A percentile compares a stretch with the other conserved stretches of the same genome.
phyloP scores from a whole-genome alignment of 2,329 filamentous ascomycete species.

The Cucurbitaria berberidis region DNA sequence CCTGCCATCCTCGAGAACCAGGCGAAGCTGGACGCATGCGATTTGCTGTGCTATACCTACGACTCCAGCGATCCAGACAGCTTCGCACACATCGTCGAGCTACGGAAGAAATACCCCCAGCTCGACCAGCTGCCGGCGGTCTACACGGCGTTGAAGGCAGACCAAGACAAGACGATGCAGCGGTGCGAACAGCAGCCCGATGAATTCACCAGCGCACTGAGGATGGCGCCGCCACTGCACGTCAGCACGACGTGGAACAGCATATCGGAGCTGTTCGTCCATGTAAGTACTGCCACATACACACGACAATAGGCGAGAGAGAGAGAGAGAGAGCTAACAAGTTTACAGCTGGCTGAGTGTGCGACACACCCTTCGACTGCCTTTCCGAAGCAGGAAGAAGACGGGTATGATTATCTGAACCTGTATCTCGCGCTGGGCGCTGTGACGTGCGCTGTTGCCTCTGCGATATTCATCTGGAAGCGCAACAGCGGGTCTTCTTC shows the following conservation, averaged over 20 bases:
- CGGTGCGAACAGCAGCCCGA: slow-evolving; percentile 87
- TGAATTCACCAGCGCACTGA: slow-evolving; percentile 81
- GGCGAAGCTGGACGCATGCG: slow-evolving; percentile 87
- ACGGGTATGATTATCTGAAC: slow-evolving; percentile 77
- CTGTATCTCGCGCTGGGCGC: slow-evolving; percentile 86
- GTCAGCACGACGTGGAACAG: slow-evolving; percentile 94
- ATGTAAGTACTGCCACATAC: slow-evolving; percentile 49
- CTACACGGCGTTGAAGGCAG: slow-evolving; percentile 92
- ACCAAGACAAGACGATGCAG: slow-evolving; percentile 96
- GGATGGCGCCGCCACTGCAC: slow-evolving; percentile 90
- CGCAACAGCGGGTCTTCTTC: slow-evolving; percentile 40
- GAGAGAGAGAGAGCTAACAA: slow-evolving; percentile 28
- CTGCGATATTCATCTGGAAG: slow-evolving; percentile 67
- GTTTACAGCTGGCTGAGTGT: slow-evolving; percentile 75
- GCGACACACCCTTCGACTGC: slow-evolving; percentile 88
- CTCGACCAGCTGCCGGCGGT: slow-evolving; percentile 89
- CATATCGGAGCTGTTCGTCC: slow-evolving; percentile 92
- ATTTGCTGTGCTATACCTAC: slow-evolving; percentile 93
- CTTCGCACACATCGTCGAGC: slow-evolving; percentile 85
- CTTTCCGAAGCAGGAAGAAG: slow-evolving; percentile 89
- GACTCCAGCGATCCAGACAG: slow-evolving; percentile 97
- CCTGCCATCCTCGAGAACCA: slow-evolving; percentile 92
- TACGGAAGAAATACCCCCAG: slow-evolving; percentile 79
- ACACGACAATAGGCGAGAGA: not conserved
- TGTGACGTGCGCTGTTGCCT: slow-evolving; percentile 63